Conservation (phyloP, 176 grass and related monocot genomes). For the Cocos nucifera region DNA sequence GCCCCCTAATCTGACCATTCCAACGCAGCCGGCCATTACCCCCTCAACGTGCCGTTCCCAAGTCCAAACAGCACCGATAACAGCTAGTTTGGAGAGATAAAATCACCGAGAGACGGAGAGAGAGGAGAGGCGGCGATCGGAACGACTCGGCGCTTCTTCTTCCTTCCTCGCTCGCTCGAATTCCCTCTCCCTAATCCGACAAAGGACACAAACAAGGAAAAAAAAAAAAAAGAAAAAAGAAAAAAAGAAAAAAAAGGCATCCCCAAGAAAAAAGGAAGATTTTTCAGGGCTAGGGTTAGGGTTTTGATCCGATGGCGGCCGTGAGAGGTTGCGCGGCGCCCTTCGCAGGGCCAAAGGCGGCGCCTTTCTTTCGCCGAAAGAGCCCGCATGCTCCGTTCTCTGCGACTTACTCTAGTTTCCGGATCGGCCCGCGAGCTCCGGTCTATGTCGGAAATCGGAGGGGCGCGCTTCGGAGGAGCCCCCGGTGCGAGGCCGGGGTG, state of each 20-base stretch:
- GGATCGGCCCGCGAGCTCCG: slow-evolving; percentile 17
- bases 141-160: slow-evolving; percentile 1
- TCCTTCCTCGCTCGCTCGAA: not conserved
- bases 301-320: slow-evolving; percentile 48
- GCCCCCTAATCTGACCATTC: no score
- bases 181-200: not conserved
- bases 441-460: not conserved
- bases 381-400: not conserved
- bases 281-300: not conserved
- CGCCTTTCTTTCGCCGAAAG: slow-evolving; percentile 11
- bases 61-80: not conserved
- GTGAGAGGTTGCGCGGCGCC: slow-evolving; percentile 34
- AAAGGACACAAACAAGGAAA: not conserved
- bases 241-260: no score
- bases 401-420: slow-evolving; percentile 1
- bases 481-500: slow-evolving; percentile 49
- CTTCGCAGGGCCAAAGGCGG: slow-evolving; percentile 20
- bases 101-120: slow-evolving; percentile 11
- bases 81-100: not conserved
- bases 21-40: no score
- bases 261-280: no score
- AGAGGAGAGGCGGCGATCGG: not conserved
- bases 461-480: slow-evolving; percentile 31
- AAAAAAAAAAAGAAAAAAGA: not conserved
- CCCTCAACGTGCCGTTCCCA: slow-evolving; percentile 2